Evolutionary conservation across 129 eudicot genomes (phyloP).

Genomic region (Centella asiatica): DNA sequence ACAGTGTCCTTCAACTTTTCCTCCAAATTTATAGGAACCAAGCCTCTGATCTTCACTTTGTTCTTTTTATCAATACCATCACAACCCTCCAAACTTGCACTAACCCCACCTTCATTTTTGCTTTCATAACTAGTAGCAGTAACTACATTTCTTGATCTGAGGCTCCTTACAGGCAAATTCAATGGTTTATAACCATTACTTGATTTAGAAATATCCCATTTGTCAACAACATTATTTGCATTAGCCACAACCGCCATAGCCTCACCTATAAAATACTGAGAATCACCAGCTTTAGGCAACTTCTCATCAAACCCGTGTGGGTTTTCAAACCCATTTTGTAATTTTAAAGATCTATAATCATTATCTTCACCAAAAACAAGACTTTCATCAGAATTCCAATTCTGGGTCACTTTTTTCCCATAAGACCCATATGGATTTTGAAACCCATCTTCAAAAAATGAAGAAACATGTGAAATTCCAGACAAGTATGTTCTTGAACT

Average conservation of each 20-base stretch:
- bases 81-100: conserved; percentile 17
- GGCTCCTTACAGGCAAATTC: conserved; percentile 56
- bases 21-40: conserved; percentile 54
- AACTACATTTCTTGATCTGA: conserved; percentile 42
- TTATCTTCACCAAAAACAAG: conserved; percentile 13
- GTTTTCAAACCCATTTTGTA: conserved; percentile 22
- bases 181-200: conserved; percentile 31
- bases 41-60: conserved; percentile 36
- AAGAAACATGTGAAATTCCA: conserved; percentile 49
- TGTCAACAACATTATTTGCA: conserved; percentile 29
- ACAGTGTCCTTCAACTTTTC: conserved; percentile 45
- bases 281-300: conserved; percentile 14
- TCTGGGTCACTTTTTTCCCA: conserved; percentile 21
- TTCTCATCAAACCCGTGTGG: conserved; percentile 13
- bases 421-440: conserved; percentile 42
- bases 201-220: conserved; percentile 12
- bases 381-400: conserved; percentile 9
- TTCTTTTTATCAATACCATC: conserved; percentile 12
- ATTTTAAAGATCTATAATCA: conserved; percentile 21
- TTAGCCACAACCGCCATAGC: conserved; percentile 36
- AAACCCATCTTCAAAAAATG: conserved; percentile 62
- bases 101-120: conserved; percentile 16
- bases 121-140: conserved; percentile 16
- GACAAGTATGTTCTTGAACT: conserved; percentile 23
- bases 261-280: conserved; percentile 24